Base-by-base conservation (phyloP, 139 green algal genomes). In the Chlamydomonas asymmetrica region DNA sequence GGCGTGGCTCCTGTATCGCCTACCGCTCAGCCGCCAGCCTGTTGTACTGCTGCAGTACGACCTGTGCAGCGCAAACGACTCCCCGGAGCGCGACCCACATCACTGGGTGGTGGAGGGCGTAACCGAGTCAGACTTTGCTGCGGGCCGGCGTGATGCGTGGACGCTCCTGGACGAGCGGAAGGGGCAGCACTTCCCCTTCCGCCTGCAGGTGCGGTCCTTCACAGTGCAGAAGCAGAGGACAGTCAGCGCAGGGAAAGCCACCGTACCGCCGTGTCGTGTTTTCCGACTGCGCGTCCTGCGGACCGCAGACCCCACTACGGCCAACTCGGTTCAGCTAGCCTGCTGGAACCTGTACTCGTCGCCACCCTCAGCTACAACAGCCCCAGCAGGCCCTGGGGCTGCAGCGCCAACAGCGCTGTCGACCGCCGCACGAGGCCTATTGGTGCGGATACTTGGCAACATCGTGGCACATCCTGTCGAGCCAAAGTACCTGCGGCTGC, bases 311-410 rank as follows among this genome's bases (percentile, higher is more conserved):
- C 84, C 90, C 2, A 7, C 54, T 2, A 37, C 74, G 13, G 91
- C 91, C n/a, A 91, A 92, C 75, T 91, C 83, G 0, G 83, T 93
- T 39, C 91, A 95, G 85, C 81, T 95, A 60, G 69, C 80, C 0
- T 74, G 76, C n/a, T 85, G 82, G 69, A 80, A 89, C 34, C 10
- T 94, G 56, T 91, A 88, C 69, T 52, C 57, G 8, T 29, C 35
- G 41, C 39, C 41, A 39, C 6, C n/a, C 5, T 52, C 32, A 50
- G 35, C 50, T 80, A 39, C 57, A 71, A 18, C 45, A 34, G 20
- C 54, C 66, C 34, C 41, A 65, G 0, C 65, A 43, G 31, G 59
- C 22, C n/a, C n/a, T n/a, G n/a, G n/a, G n/a, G n/a, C n/a, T n/a
- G n/a, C n/a, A n/a, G n/a, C 35, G 41, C 39, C 41, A 39, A 2